Base-by-base conservation (phyloP, 2,329 filamentous ascomycete species). In the Fusarium domesticum region DNA sequence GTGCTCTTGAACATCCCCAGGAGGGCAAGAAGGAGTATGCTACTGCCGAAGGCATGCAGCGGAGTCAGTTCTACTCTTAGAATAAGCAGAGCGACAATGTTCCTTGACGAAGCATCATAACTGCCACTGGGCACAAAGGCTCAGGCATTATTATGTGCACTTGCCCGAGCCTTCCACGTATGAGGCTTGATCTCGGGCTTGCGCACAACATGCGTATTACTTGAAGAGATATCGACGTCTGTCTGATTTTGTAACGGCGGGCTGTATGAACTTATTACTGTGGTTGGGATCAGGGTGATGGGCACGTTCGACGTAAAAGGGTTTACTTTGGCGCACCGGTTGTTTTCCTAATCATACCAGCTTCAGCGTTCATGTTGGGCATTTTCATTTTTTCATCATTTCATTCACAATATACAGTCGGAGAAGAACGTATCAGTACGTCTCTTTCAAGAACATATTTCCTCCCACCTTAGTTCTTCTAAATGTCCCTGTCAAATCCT, bases 41-140 rank as follows among this genome's bases (percentile, higher is more conserved):
- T 10, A 74, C 73, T 2, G 70, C 70, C 1, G 76, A 77, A 50
- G 75, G 72, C 51, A 80, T 81, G 65, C 76, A 80, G 58, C 76
- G 79, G 60, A 75, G 76, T 39, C 75, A 79, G 39, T 81, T 81
- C 54, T 78, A 80, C 64, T 77, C 76, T 15, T 80, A 59, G 54
- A 69, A 12, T 12, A 4, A 28, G 4, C 23, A 28, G 14, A 28
- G 23, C 23, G 7, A 28, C 8, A 8, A 8, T 28, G 7, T 28
- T 28, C 14, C 14, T 28, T 8, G 14, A 28, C 10, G 23, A 28
- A 8, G 14, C 6, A 23, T 6, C 6, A 11, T 6, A 12, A 28
- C 3, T 28, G 8, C 8, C 23, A 11, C 57, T 20, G 15, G 28
- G 17, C 18, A 28, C 32, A 31, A n/a, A 6, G 5, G 10, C 15